A percentile compares a stretch with the other conserved stretches of the same genome.
Evolutionary conservation across 148 eudicot genomes (phyloP).

Genomic region (Vaccinium macrocarpon): DNA sequence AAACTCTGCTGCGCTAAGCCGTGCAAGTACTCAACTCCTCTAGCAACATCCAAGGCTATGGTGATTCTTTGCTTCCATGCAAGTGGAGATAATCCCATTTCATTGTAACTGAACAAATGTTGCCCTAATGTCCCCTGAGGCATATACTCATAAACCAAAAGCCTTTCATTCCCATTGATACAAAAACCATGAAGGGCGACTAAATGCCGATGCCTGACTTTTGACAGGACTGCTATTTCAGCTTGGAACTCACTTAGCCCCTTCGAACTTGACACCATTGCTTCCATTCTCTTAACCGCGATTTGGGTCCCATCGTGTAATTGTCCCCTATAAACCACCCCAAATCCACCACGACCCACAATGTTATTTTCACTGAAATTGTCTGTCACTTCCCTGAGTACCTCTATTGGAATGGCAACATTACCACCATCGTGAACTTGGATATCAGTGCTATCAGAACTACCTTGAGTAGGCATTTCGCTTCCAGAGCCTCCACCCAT

Average conservation of each 20-base stretch:
- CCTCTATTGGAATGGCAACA: constrained; percentile 47
- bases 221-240: constrained; percentile 73
- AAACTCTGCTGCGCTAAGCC: constrained; percentile 45
- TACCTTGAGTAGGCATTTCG: constrained; percentile 41
- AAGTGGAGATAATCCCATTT: constrained; percentile 33
- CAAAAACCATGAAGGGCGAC: constrained; percentile 73
- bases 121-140: constrained; percentile 68
- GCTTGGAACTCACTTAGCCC: constrained; percentile 71
- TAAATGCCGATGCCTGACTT: constrained; percentile 77
- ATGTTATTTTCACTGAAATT: constrained; percentile 58
- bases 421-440: constrained; percentile 44
- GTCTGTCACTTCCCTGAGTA: constrained; percentile 59
- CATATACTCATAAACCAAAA: constrained; percentile 85
- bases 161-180: constrained; percentile 63
- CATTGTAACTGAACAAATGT: constrained; percentile 48
- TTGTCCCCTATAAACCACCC: constrained; percentile 62
- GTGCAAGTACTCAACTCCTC: constrained; percentile 45
- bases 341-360: constrained; percentile 83
- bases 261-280: constrained; percentile 38
- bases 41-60: constrained; percentile 41
- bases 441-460: constrained; percentile 36
- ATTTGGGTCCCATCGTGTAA: constrained; percentile 75
- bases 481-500: constrained; percentile 20
- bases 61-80: constrained; percentile 40
- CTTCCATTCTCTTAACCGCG: constrained; percentile 84